A percentile compares a stretch with the other conserved stretches of the same genome.
These are phyloP conservation scores for Mortierella sp. DNA, from an alignment of 371 early-diverging fungal genomes.

Conservation along the genomic window DNA sequence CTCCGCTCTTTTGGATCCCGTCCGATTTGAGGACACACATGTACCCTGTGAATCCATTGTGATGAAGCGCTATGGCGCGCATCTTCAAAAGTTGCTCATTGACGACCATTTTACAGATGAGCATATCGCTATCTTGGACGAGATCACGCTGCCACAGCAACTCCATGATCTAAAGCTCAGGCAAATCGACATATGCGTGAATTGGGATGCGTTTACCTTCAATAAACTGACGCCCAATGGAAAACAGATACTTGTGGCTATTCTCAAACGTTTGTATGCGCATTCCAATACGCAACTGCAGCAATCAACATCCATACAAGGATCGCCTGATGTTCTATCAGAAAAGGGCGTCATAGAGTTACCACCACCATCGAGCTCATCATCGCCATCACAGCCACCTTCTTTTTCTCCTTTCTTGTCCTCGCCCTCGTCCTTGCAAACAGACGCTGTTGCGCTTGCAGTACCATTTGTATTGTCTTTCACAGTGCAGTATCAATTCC, in stretches of 20 bases:
- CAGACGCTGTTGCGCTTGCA: neutral
- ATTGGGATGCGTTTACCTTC: neutral
- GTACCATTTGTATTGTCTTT: neutral
- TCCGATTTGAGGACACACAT: too few relatives aligned
- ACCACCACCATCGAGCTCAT: too few relatives aligned
- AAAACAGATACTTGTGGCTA: neutral
- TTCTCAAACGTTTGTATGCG: neutral
- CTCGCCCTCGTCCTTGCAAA: neutral
- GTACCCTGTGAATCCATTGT: neutral
- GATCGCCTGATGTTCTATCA: neutral
- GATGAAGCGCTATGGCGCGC: neutral
- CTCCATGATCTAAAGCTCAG: neutral
- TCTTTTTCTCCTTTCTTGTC: too few relatives aligned
- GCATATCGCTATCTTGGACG: neutral
- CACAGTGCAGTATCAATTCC: neutral
- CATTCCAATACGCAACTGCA: neutral
- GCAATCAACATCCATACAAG: too few relatives aligned
- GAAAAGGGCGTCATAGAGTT: neutral
- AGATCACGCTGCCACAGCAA: neutral
- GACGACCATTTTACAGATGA: constrained; percentile 7
- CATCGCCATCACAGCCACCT: neutral
- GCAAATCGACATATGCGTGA: neutral
- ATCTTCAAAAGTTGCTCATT: constrained; percentile 5
- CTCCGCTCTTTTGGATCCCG: constrained; percentile 4
- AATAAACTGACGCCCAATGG: neutral